Base-by-base conservation (phyloP, 2,329 filamentous ascomycete genomes). In the Rhynchosporium graminicola region DNA sequence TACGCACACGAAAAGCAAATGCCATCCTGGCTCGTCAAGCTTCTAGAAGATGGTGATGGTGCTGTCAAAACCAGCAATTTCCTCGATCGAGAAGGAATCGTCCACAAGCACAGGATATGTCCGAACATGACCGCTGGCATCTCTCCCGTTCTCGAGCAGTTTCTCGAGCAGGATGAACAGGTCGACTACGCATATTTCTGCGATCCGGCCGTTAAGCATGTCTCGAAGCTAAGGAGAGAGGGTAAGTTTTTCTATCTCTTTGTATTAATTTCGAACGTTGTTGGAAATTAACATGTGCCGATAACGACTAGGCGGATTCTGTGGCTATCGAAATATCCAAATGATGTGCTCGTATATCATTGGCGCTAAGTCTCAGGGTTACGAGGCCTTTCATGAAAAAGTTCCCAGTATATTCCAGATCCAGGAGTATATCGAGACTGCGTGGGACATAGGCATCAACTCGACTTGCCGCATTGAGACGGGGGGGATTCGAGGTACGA, bases 271-370 rank as follows among this genome's bases (percentile, higher is more conserved):
- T 10, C 33, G 33, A 28, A 48, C 3, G 42, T 38, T 13, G 10
- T 12, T n/a, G 26, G 20, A 43, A 13, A 15, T 33, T 28, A 36
- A 13, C 12, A 43, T 54, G 33, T 52, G 26, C 57, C 64, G 46
- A 65, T 46, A 31, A 40, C 9, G 43, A 12, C 15, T 28, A 85
- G 92, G 92, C 28, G 90, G 92, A 5, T 98, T 98, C 74, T 98
- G 94, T 73, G 94, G 94, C 3, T 98, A 97, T 74, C 85, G 94
- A 46, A 98, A 96, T 72, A 96, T 97, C 38, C 95, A 98, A 74
- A 96, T 96, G 87, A 76, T 97, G 68, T 79, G 89, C 13, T 94
- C 92, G 0, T 93, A 91, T 73, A 85, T 97, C 26, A 84, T 87
- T 63, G 83, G 82, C 8, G 77, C 84, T 1, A 74, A 78, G 45